Percentiles rank a stretch among this genome's conserved stretches.
Conservation (phyloP, 1,139 yeast species). For the Candida sanyaensis region DNA sequence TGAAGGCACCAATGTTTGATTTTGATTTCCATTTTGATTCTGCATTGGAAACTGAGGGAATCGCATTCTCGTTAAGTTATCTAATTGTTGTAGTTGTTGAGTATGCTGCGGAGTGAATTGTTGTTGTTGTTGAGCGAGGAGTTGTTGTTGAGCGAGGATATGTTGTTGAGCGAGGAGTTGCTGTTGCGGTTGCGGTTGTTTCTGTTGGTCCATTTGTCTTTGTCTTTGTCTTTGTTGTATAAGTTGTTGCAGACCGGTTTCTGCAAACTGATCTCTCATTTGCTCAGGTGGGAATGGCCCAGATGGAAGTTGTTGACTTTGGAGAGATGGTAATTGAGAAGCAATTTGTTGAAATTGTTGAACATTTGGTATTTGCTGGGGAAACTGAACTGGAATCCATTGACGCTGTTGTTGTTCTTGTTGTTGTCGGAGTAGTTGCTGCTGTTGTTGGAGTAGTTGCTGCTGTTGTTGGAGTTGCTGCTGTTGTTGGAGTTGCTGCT, state of each 20-base stretch:
- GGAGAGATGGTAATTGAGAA: background rate
- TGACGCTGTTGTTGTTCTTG: background rate
- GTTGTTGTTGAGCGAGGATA: conserved; percentile 2
- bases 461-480: background rate
- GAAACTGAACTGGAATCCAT: background rate
- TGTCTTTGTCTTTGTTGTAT: background rate
- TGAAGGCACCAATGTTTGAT: no score
- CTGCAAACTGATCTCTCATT: background rate
- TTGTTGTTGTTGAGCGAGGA: background rate
- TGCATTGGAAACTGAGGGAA: no score
- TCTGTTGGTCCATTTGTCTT: background rate
- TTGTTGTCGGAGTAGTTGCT: background rate
- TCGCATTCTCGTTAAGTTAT: no score
- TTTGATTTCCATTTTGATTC: no score
- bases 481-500: background rate
- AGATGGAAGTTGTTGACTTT: background rate
- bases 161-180: background rate
- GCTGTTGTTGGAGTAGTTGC: background rate
- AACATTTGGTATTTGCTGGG: background rate
- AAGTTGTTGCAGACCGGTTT: background rate
- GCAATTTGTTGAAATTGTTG: background rate
- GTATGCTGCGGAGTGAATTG: background rate
- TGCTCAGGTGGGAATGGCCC: background rate
- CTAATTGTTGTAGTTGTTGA: no score
- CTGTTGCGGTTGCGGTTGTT: background rate